These are phyloP conservation scores for Candida khao-thaluensis DNA, from an alignment of 805 yeast genomes.

Conservation along the genomic window DNA sequence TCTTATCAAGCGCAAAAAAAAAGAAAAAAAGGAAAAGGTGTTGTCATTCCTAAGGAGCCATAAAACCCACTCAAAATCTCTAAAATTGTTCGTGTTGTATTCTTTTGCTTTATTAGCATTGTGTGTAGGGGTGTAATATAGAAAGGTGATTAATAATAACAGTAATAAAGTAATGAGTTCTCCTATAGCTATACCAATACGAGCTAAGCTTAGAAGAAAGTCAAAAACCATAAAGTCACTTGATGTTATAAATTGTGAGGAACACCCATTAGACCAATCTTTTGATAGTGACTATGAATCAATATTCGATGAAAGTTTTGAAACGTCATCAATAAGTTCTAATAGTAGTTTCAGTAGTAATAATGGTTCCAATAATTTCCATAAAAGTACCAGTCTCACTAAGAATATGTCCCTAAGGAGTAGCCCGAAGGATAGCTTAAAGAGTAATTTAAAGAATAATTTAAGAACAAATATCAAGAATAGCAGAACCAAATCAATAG, in stretches of 20 bases:
- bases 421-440: neutral
- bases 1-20: constrained; percentile 8
- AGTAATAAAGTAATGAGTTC: constrained; percentile 4
- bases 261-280: constrained; percentile 5
- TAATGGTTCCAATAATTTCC: neutral
- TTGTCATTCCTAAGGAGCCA: constrained; percentile 6
- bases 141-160: neutral
- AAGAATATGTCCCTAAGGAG: neutral
- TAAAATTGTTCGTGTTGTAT: neutral
- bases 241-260: constrained; percentile 4
- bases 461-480: neutral
- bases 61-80: neutral
- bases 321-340: constrained; percentile 6
- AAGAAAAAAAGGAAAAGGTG: neutral
- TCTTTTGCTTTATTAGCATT: neutral
- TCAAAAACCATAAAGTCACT: constrained; percentile 3
- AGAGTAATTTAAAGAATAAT: neutral
- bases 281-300: constrained; percentile 11
- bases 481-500: neutral
- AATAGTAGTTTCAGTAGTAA: constrained; percentile 3
- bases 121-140: neutral
- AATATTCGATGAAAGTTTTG: constrained; percentile 14
- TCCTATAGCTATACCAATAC: constrained; percentile 4
- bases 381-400: neutral
- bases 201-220: neutral